These are phyloP conservation scores for Penicillium arizonense DNA, from an alignment of 495 filamentous ascomycete genomes.

Conservation along the genomic window DNA sequence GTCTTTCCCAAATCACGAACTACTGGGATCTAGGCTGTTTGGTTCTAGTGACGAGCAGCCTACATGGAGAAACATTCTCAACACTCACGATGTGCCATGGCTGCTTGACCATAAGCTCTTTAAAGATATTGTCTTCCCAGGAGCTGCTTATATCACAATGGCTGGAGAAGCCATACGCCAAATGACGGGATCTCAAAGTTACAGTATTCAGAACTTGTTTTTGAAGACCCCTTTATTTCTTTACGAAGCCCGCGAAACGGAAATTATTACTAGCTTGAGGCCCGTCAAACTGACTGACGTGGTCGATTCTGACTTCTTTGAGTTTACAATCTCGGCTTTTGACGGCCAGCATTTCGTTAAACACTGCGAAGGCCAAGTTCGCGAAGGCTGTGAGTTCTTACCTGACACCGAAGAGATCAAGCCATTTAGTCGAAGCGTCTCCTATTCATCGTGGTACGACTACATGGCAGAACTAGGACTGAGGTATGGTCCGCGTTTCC, in stretches of 20 bases:
- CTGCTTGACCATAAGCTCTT: slow-evolving; percentile 41
- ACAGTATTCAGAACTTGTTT: slow-evolving; percentile 10
- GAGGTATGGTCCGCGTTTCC: slow-evolving; percentile 31
- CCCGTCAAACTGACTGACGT: slow-evolving; percentile 27
- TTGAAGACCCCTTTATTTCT: slow-evolving; percentile 30
- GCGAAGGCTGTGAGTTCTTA: neutral
- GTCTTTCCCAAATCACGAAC: slow-evolving; percentile 36
- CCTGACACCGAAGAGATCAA: neutral
- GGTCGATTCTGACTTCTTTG: slow-evolving; percentile 39
- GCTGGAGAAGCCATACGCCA: slow-evolving; percentile 42
- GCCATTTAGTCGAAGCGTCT: slow-evolving; percentile 1
- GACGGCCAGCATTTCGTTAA: slow-evolving; percentile 37
- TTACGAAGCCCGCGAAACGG: slow-evolving; percentile 11
- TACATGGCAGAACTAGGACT: slow-evolving; percentile 36
- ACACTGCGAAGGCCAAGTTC: slow-evolving; percentile 40
- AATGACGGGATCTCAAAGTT: slow-evolving; percentile 24
- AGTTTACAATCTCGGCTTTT: slow-evolving; percentile 40
- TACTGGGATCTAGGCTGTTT: slow-evolving; percentile 39
- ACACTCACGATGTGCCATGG: slow-evolving; percentile 43
- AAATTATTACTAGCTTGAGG: slow-evolving; percentile 37
- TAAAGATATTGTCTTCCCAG: slow-evolving; percentile 41
- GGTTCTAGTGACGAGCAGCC: slow-evolving; percentile 36
- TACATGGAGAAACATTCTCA: slow-evolving; percentile 44
- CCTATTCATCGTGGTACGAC: slow-evolving; percentile 21
- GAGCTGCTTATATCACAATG: slow-evolving; percentile 46